Evolutionary conservation across 495 filamentous ascomycete species (phyloP).

Genomic region (Aspergillus panamensis): DNA sequence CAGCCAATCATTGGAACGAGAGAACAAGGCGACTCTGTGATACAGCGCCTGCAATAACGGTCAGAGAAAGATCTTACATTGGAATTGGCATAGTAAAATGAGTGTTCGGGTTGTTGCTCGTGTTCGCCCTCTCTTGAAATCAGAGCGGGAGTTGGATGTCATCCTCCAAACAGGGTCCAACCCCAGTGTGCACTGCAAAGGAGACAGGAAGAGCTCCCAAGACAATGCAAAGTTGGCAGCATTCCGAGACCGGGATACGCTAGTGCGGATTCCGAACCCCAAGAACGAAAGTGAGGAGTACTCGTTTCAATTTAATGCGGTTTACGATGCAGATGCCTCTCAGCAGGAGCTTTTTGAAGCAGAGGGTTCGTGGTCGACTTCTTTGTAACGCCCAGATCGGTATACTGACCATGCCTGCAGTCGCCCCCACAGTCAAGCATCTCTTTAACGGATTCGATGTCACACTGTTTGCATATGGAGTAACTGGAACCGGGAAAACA

Average conservation of each 20-base stretch:
- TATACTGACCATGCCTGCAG: conserved; percentile 39
- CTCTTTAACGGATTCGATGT: conserved; percentile 93
- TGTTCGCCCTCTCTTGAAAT: conserved; percentile 79
- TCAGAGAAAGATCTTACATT: conserved; percentile 11
- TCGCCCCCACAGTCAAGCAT: conserved; percentile 78
- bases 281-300: conserved; percentile 90
- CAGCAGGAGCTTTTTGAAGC: conserved; percentile 85
- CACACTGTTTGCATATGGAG: conserved; percentile 93
- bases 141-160: conserved; percentile 76
- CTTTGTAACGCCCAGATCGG: background rate
- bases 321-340: conserved; percentile 73
- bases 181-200: conserved; percentile 22
- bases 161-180: conserved; percentile 63
- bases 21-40: background rate
- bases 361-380: conserved; percentile 61
- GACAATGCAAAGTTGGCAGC: conserved; percentile 45
- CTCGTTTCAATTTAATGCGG: conserved; percentile 91
- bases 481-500: conserved; percentile 94
- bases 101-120: conserved; percentile 83
- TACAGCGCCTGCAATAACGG: background rate
- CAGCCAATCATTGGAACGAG: background rate
- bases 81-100: conserved; percentile 24
- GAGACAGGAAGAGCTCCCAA: conserved; percentile 27
- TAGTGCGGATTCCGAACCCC: conserved; percentile 89
- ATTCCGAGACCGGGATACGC: conserved; percentile 54